Base-by-base conservation (phyloP, 805 yeast species). In the Wickerhamiella shivajii region DNA sequence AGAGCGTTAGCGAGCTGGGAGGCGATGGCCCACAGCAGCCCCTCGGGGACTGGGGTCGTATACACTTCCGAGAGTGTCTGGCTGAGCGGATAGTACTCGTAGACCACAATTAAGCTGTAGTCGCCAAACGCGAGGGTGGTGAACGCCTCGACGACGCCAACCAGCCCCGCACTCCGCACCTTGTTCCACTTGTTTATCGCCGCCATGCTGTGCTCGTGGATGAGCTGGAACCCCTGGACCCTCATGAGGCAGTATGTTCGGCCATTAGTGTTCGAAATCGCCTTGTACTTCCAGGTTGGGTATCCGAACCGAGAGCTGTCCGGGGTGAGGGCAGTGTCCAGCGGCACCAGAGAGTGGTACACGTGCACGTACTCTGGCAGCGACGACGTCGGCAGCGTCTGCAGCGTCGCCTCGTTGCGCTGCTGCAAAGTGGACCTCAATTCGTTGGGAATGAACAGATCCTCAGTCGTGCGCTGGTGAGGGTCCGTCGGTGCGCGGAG, bases 71-170 rank as follows among this genome's bases (percentile, higher is more conserved):
- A 59, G 30, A 87, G 57, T 1, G 93, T 78, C 36, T 60, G 60
- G 1, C 93, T 67, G 39, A 71, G 61, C 16, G 98, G 96, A 53
- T 67, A 79, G 52, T 72, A 90, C 49, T 87, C 96, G 55, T 83
- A 81, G 4, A 79, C 76, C 27, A 84, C 60, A 26, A 83, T 66
- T 37, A 90, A 62, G 1, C 90, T 74, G 30, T 66, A 64, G 45
- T 79, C 90, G 27, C 81, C 87, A 59, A 90, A 90, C 4, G 83
- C 77, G 37, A 83, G 69, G 5, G 87, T 73, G 1, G 94, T 76
- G 53, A 90, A 87, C 5, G 90, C 83, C 50, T 85, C 95, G 27
- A 69, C 66, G 5, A 83, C 57, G 25, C 67, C 63, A 1, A 78
- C 79, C 15, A 81, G 59, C 45, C 76, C 74, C 2, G 81, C 66